Base-by-base conservation (phyloP, 495 filamentous ascomycete genomes). In the Penicillium cosmopolitanum region DNA sequence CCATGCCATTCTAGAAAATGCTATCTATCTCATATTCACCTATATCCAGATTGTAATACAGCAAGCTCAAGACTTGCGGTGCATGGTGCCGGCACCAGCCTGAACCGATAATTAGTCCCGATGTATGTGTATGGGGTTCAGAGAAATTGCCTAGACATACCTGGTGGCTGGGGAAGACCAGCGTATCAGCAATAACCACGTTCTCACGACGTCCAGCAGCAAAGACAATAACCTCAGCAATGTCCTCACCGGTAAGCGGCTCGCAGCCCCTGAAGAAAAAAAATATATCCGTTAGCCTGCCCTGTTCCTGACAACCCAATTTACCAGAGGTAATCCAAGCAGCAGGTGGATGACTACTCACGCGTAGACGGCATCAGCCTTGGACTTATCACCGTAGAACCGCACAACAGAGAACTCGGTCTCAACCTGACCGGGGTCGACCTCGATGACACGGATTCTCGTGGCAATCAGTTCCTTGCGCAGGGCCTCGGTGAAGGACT, bases 351-450 rank as follows among this genome's bases (percentile, higher is more conserved):
- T 23, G 23, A 23, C 23, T 23, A 83, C 89, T 77, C 80, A 93
- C 90, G 88, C 85, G 77, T 98, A 98, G 59, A 97, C 92, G 23
- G 91, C 90, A 80, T 96, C 90, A n/a, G 95, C 95, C 81, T 96
- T 97, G 25, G 80, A 67, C 80, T 96, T 94, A 72, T 98, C 95
- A 11, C 95, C 95, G 58, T 92, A 85, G 70, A 95, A 98, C 47
- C 95, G 84, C 44, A 98, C 93, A 38, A 98, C 80, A 1, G 91
- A 96, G 76, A 98, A 98, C 74, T 98, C 93, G 18, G 95, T 98
- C 82, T 98, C 93, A 50, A 98, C 95, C 76, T 97, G 95, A 42
- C 95, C 95, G 7, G 95, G 95, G 67, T 97, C 95, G 59, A 98
- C 81, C 77, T 95, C 93, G 58, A 97, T 94, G 51, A 98, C 81